Evolutionary conservation across 352 stramenopile species (phyloP).

Genomic region (Blastocystis sp.): DNA sequence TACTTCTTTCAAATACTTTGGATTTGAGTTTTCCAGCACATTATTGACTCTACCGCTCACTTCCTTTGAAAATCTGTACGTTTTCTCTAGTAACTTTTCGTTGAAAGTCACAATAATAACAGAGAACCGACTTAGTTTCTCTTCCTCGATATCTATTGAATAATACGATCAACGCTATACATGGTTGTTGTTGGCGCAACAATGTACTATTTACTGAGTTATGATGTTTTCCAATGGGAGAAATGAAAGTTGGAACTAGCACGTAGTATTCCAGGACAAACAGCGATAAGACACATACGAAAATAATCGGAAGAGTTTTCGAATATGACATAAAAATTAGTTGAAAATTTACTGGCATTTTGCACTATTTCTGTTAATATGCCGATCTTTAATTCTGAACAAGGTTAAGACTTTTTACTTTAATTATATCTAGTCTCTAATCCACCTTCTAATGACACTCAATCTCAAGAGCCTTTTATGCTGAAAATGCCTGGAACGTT

Average conservation of each 20-base stretch:
- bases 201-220: background rate
- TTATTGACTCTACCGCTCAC: background rate
- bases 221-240: background rate
- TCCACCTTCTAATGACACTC: too few species aligned
- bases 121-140: background rate
- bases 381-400: background rate
- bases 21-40: constrained; percentile 20
- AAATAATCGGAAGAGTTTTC: background rate
- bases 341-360: background rate
- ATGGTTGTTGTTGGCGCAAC: background rate
- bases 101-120: constrained; percentile 45
- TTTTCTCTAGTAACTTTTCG: constrained; percentile 35
- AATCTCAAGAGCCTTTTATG: too few species aligned
- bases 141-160: background rate
- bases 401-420: background rate
- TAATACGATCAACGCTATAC: background rate
- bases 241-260: background rate
- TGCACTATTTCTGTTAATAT: background rate
- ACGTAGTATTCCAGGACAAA: constrained; percentile 17
- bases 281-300: background rate
- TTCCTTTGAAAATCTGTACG: background rate
- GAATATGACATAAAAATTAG: background rate
- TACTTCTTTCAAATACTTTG: constrained; percentile 1
- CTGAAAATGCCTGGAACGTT: too few species aligned
- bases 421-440: too few species aligned